A percentile compares a stretch with the other conserved stretches of the same genome.
These are phyloP conservation scores for Ascocoryne sarcoides DNA, from an alignment of 2,329 filamentous ascomycete species.

Conservation along the genomic window DNA sequence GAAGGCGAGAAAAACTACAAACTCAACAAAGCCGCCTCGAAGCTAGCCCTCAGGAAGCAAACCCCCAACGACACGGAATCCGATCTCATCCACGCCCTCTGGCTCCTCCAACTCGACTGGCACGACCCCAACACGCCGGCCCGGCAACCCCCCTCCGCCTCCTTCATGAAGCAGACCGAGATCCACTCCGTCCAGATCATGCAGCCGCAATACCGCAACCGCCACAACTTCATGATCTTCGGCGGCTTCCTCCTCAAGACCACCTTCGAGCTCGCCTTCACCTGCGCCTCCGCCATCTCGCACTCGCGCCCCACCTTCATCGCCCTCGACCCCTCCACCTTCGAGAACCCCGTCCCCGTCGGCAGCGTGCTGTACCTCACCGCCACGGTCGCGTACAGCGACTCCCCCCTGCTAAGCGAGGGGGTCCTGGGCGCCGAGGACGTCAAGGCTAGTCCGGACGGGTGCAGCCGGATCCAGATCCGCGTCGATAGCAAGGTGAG, in stretches of 20 bases:
- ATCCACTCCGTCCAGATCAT: constrained; percentile 63
- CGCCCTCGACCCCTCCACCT: constrained; percentile 60
- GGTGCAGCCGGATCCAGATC: constrained; percentile 55
- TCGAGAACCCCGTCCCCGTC: constrained; percentile 64
- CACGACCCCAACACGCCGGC: constrained; percentile 48
- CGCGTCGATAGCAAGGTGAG: constrained; percentile 60
- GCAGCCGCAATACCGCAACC: constrained; percentile 62
- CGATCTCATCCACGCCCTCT: constrained; percentile 60
- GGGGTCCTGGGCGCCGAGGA: constrained; percentile 12
- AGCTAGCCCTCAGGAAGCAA: constrained; percentile 51
- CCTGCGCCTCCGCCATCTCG: constrained; percentile 58
- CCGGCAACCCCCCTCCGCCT: constrained; percentile 46
- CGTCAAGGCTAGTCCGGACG: constrained; percentile 28
- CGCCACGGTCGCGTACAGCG: constrained; percentile 59
- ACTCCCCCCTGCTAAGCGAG: constrained; percentile 39
- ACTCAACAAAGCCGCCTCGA: constrained; percentile 52
- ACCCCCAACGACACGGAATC: constrained; percentile 62
- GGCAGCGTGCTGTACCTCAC: constrained; percentile 62
- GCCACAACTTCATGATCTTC: constrained; percentile 68
- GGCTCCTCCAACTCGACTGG: constrained; percentile 56
- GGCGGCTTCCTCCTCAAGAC: constrained; percentile 63
- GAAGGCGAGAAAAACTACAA: constrained; percentile 58
- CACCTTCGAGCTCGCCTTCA: constrained; percentile 65
- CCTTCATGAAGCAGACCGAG: constrained; percentile 53
- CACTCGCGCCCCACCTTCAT: constrained; percentile 60